phyloP scores from a whole-genome alignment of 2,329 filamentous ascomycete species.

The Tricladium varicosporioides region DNA sequence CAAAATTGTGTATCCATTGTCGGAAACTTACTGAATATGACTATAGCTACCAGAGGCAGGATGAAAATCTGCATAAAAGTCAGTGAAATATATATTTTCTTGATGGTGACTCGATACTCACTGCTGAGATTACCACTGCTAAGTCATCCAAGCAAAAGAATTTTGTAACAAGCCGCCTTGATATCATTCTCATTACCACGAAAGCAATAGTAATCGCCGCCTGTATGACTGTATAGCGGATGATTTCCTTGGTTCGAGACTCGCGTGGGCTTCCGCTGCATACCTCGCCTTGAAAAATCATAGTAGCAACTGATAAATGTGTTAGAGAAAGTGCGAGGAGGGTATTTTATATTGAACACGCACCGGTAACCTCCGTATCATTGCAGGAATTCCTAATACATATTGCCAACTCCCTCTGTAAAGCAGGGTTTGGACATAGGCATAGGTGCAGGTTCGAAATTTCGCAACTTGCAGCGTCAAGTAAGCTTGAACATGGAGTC shows the following conservation, averaged over 20 bases:
- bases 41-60: conserved; percentile 15
- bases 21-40: conserved; percentile 16
- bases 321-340: background rate
- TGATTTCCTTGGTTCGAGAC: conserved; percentile 16
- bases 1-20: background rate
- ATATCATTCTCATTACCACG: conserved; percentile 17
- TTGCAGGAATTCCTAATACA: conserved; percentile 16
- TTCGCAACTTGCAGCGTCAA: background rate
- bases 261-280: conserved; percentile 14
- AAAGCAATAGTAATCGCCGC: conserved; percentile 16
- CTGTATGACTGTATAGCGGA: conserved; percentile 12
- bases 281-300: conserved; percentile 14
- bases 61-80: conserved; percentile 14
- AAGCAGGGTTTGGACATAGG: conserved; percentile 14
- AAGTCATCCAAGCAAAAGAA: conserved; percentile 23
- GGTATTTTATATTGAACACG: background rate
- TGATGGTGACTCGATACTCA: conserved; percentile 1
- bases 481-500: background rate
- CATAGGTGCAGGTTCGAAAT: conserved; percentile 3
- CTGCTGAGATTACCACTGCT: conserved; percentile 12
- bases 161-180: conserved; percentile 14
- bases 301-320: conserved; percentile 1
- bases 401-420: conserved; percentile 11
- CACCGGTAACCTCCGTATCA: background rate
- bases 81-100: background rate